Conservation (phyloP, 177 flowering plant genomes). For the Vitis hybrid region DNA sequence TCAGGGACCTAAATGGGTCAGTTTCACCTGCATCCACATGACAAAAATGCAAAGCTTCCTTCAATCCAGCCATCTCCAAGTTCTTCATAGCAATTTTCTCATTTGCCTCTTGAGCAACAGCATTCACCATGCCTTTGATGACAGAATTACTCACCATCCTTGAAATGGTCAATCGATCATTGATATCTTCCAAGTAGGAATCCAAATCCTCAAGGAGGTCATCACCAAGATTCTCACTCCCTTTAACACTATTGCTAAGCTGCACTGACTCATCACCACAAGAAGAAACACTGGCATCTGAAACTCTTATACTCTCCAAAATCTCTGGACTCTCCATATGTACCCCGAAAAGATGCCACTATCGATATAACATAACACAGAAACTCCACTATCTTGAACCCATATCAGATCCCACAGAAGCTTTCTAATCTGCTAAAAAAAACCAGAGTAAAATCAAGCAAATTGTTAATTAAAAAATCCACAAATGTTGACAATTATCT, state of each 20-base stretch:
- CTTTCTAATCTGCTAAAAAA: too few species aligned
- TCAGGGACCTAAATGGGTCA: constrained; percentile 5
- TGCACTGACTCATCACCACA: constrained; percentile 20
- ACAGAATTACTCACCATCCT: constrained; percentile 87
- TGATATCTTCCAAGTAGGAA: constrained; percentile 63
- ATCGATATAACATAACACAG: background rate
- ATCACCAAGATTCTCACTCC: constrained; percentile 33
- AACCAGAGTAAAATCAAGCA: too few species aligned
- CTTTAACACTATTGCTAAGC: constrained; percentile 20
- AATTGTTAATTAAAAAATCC: too few species aligned
- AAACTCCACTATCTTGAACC: background rate
- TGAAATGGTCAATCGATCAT: constrained; percentile 62
- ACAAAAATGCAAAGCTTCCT: constrained; percentile 29
- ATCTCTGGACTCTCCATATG: constrained; percentile 3
- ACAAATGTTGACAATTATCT: too few species aligned
- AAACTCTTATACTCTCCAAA: constrained; percentile 9
- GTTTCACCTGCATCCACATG: constrained; percentile 23
- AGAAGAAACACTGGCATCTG: constrained; percentile 8
- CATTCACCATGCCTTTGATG: constrained; percentile 75
- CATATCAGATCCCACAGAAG: background rate
- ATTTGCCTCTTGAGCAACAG: constrained; percentile 61
- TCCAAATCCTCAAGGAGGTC: constrained; percentile 68
- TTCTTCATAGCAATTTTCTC: constrained; percentile 56
- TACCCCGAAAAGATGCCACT: background rate
- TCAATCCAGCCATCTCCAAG: constrained; percentile 49